Conservation (phyloP, 2,329 filamentous ascomycete species). For the Tolypocladium ophioglossoides region DNA sequence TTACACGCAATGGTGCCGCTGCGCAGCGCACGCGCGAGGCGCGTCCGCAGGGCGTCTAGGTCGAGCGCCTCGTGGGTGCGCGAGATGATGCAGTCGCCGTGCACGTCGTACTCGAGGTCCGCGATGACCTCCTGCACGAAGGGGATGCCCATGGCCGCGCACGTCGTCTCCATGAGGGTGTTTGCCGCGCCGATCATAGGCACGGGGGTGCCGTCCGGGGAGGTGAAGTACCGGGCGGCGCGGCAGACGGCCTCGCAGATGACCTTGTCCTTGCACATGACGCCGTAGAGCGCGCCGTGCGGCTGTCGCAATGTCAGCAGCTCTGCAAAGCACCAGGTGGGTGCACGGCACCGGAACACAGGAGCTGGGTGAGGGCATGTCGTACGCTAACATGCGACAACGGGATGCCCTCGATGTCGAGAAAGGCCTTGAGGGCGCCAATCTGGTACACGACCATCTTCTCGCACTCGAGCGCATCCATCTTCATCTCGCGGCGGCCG, state of each 20-base stretch:
- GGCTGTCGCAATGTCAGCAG: neutral
- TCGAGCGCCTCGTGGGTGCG: neutral
- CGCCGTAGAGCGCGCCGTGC: constrained; percentile 2
- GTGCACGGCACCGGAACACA: no score
- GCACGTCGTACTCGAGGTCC: constrained; percentile 11
- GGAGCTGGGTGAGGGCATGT: constrained; percentile 49
- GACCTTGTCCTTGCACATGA: constrained; percentile 7
- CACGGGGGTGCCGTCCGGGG: constrained; percentile 17
- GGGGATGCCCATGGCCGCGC: constrained; percentile 8
- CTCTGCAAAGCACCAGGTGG: no score
- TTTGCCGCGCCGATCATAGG: constrained; percentile 1
- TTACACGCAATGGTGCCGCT: neutral
- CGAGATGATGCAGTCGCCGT: constrained; percentile 1
- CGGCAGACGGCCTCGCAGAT: constrained; percentile 17
- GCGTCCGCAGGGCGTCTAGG: neutral
- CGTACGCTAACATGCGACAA: constrained; percentile 51
- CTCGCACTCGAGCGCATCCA: constrained; percentile 44
- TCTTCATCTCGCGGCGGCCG: constrained; percentile 49
- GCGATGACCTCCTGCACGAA: constrained; percentile 10
- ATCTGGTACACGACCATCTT: constrained; percentile 52
- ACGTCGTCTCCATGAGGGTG: constrained; percentile 6
- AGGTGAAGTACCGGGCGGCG: constrained; percentile 14
- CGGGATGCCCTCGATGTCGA: constrained; percentile 42
- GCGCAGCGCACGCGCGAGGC: neutral
- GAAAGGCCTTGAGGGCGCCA: constrained; percentile 48